A percentile compares a stretch with the other conserved stretches of the same genome.
phyloP scores from a whole-genome alignment of 23 red algal genomes.

The Pyropia haitanensis region DNA sequence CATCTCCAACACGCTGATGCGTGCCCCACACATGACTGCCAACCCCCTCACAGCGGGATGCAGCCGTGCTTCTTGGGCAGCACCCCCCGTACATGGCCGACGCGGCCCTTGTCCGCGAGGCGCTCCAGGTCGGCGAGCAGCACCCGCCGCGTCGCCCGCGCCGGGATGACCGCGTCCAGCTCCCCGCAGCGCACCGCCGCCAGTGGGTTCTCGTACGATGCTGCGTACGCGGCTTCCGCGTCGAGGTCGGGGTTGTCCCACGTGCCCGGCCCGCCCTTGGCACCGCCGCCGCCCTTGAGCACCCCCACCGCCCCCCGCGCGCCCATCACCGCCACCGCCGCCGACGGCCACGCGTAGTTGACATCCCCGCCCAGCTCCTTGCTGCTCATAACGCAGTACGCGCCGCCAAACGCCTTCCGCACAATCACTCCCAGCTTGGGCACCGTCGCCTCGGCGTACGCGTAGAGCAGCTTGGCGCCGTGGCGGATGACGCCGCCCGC shows the following conservation, averaged over 20 bases:
- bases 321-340: conserved; percentile 67
- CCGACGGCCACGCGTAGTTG: conserved; percentile 46
- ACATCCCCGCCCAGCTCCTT: conserved; percentile 50
- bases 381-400: conserved; percentile 52
- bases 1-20: background rate
- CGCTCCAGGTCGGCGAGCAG: conserved; percentile 17
- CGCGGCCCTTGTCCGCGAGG: conserved; percentile 8
- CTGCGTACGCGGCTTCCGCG: conserved; percentile 10
- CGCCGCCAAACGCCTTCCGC: conserved; percentile 64
- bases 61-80: conserved; percentile 44
- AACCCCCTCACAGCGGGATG: conserved; percentile 37
- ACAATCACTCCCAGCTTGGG: conserved; percentile 54
- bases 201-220: conserved; percentile 4
- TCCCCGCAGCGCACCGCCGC: conserved; percentile 32
- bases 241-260: background rate
- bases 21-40: background rate
- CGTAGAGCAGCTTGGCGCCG: conserved; percentile 64
- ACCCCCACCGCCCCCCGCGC: conserved; percentile 33
- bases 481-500: conserved; percentile 49
- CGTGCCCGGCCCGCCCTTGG: background rate
- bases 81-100: background rate
- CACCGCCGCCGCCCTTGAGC: conserved; percentile 5
- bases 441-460: conserved; percentile 54
- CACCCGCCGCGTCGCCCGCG: conserved; percentile 19
- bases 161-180: conserved; percentile 38